These are phyloP conservation scores for Nemania sp. DNA, from an alignment of 2,329 filamentous ascomycete species.

Conservation along the genomic window DNA sequence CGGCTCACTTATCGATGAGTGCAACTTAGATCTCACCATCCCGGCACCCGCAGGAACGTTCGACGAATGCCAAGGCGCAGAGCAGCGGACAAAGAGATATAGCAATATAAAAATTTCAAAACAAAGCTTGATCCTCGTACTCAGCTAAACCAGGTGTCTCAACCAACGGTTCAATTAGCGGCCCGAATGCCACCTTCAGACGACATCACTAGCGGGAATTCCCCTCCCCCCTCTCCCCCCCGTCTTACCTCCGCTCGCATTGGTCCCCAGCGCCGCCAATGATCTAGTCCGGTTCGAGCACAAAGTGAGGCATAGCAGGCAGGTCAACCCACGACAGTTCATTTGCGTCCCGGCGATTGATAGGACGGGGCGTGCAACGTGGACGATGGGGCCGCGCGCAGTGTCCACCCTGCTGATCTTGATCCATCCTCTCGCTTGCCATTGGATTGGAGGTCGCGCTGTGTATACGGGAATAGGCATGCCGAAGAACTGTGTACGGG, in stretches of 20 bases:
- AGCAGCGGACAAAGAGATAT: not conserved
- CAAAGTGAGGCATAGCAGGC: not conserved
- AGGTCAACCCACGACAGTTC: not conserved
- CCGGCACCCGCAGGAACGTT: not conserved
- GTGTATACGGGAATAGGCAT: not conserved
- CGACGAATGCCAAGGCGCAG: slow-evolving; percentile 1
- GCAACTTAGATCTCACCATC: no score
- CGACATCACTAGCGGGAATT: slow-evolving; percentile 15
- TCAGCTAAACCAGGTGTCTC: not conserved
- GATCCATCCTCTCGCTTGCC: not conserved
- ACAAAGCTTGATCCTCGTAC: not conserved
- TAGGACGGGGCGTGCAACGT: no score
- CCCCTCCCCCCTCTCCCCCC: no score
- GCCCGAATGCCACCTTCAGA: slow-evolving; percentile 19
- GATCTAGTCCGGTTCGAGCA: not conserved
- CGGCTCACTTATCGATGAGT: no score
- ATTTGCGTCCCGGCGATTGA: no score
- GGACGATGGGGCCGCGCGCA: no score
- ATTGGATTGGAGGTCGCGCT: not conserved
- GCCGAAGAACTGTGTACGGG: no score
- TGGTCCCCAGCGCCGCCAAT: not conserved
- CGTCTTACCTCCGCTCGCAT: slow-evolving; percentile 18
- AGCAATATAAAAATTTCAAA: not conserved
- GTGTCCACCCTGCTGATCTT: slow-evolving; percentile 1
- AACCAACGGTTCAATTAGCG: slow-evolving; percentile 10